A percentile compares a stretch with the other conserved stretches of the same genome.
Evolutionary conservation across 2,329 filamentous ascomycete species (phyloP).

Genomic region (Ambrosiella cleistominuta): DNA sequence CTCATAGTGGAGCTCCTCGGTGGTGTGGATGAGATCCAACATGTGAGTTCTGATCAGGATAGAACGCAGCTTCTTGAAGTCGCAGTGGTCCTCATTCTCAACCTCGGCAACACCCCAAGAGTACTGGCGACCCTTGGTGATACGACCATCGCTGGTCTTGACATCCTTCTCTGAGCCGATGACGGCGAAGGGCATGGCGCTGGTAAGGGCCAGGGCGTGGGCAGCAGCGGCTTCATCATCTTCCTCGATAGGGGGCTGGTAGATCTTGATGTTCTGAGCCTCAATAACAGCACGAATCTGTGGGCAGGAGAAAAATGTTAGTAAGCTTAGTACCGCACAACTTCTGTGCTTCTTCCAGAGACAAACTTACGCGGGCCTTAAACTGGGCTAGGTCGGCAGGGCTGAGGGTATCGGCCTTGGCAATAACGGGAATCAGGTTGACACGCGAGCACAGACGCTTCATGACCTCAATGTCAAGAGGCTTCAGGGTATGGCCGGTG

Average conservation of each 20-base stretch:
- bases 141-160: conserved; percentile 85
- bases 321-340: not conserved
- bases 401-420: conserved; percentile 96
- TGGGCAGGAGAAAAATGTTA: conserved; percentile 17
- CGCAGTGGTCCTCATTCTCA: conserved; percentile 99
- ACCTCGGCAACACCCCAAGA: conserved; percentile 98
- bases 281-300: conserved; percentile 91
- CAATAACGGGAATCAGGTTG: conserved; percentile 95
- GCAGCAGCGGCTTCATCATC: conserved; percentile 92
- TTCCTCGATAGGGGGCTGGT: conserved; percentile 93
- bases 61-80: conserved; percentile 99
- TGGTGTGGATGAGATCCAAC: conserved; percentile 98
- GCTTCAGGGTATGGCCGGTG: conserved; percentile 95
- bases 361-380: conserved; percentile 70
- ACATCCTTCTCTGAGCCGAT: conserved; percentile 99
- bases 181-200: conserved; percentile 95
- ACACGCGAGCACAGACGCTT: conserved; percentile 96
- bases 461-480: conserved; percentile 98
- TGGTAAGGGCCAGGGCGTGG: conserved; percentile 86
- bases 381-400: conserved; percentile 79
- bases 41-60: conserved; percentile 99
- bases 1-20: conserved; percentile 98
- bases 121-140: conserved; percentile 97
- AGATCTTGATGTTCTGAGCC: conserved; percentile 98
- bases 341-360: not conserved